A percentile compares a stretch with the other conserved stretches of the same genome.
Evolutionary conservation across 441 rosid genomes (phyloP).

Genomic region (Pelargonium australe): DNA sequence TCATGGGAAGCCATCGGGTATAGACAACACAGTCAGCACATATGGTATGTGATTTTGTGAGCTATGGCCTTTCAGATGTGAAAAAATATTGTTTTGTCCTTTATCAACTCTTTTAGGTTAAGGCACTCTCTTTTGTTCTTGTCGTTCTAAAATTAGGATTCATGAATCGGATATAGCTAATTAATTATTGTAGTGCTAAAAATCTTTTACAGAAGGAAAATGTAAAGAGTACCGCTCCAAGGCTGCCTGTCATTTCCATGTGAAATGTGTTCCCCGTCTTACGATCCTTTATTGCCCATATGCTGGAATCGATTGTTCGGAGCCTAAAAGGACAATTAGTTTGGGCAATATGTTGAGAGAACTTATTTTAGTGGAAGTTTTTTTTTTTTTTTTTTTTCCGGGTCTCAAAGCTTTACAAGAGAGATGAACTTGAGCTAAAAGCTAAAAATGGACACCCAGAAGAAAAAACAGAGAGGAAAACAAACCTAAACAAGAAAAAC

Average conservation of each 20-base stretch:
- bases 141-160: not conserved
- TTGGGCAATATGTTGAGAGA: not conserved
- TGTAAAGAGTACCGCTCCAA: not conserved
- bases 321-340: not conserved
- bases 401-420: no score
- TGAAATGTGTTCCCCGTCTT: not conserved
- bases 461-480: no score
- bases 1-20: slow-evolving; percentile 93
- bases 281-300: not conserved
- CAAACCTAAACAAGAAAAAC: no score
- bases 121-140: not conserved
- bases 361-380: not conserved
- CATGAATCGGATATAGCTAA: not conserved
- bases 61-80: not conserved
- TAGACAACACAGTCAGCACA: slow-evolving; percentile 90
- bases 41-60: slow-evolving; percentile 48
- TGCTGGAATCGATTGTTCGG: not conserved
- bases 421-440: no score
- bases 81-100: no score
- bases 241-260: not conserved
- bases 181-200: not conserved
- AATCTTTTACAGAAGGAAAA: not conserved
- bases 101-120: not conserved
- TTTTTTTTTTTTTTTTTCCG: no score
- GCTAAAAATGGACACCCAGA: no score